Evolutionary conservation across 805 yeast species (phyloP).

Genomic region (Schwanniomyces polymorphus): DNA sequence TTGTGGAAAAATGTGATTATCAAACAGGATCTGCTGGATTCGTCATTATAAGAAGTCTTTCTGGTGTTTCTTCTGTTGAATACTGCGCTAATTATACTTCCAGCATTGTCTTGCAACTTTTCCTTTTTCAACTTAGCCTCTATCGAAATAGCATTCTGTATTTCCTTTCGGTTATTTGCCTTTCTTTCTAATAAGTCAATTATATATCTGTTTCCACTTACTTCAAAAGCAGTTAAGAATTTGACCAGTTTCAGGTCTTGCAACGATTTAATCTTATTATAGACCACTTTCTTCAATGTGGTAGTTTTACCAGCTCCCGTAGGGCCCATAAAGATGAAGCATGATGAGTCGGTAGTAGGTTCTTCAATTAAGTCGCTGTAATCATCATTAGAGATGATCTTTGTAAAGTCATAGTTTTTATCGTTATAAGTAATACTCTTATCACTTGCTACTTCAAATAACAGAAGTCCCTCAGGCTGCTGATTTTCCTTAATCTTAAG

Average conservation of each 20-base stretch:
- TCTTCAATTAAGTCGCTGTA: slow-evolving; percentile 9
- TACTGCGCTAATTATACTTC: slow-evolving; percentile 10
- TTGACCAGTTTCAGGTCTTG: slow-evolving; percentile 3
- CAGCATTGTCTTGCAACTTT: slow-evolving; percentile 4
- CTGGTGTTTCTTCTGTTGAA: slow-evolving; percentile 18
- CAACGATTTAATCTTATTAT: slow-evolving; percentile 9
- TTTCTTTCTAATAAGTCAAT: slow-evolving; percentile 24
- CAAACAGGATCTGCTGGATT: slow-evolving; percentile 26
- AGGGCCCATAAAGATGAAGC: slow-evolving; percentile 24
- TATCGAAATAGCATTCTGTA: slow-evolving; percentile 6
- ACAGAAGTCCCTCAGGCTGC: slow-evolving; percentile 3
- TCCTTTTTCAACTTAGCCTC: slow-evolving; percentile 14
- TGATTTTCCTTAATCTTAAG: slow-evolving; percentile 21
- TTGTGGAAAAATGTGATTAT: slow-evolving; percentile 21
- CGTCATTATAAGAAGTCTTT: slow-evolving; percentile 16
- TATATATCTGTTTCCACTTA: slow-evolving; percentile 22
- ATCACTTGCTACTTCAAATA: slow-evolving; percentile 9
- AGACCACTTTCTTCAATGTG: slow-evolving; percentile 18
- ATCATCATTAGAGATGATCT: slow-evolving; percentile 12
- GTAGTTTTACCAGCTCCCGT: slow-evolving; percentile 36
- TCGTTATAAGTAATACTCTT: slow-evolving; percentile 18
- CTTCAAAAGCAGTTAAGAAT: slow-evolving; percentile 27
- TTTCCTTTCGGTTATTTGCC: slow-evolving; percentile 6
- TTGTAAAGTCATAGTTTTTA: slow-evolving; percentile 18
- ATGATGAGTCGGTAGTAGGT: slow-evolving; percentile 1